Evolutionary conservation across 2,329 filamentous ascomycete species (phyloP), one percentile per base, ranked within the genome.

Genomic region (Trichoderma atroviride): DNA sequence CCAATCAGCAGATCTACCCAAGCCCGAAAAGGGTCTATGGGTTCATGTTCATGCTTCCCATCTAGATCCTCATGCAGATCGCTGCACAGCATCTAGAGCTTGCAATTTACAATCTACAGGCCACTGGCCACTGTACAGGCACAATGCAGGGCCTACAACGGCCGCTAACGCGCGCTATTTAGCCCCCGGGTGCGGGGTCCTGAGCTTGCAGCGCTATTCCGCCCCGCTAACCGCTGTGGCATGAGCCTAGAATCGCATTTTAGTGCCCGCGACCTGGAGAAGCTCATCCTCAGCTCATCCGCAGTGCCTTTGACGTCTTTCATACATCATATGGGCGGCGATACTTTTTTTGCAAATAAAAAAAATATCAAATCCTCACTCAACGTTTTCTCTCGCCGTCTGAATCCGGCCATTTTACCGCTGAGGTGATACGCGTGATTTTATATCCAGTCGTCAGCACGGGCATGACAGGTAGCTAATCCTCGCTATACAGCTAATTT

Each of bases 291-390:
- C 40, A 40, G 31, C 64, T 37, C 31, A 31, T 29, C 29, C 19
- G 53, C 2, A 24, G 47, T 27, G 37, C 37, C 50, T 62, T 62
- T 69, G 66, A 69, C 66, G 66, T 69, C 58, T 63, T 62, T 57
- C 59, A 14, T 63, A 69, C 66, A 69, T 69, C 66, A 69, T 64
- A 24, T 27, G 22, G 16, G 50, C 50, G 24, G 61, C 29, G 33
- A 64, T 29, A 14, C 5, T 22, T 55, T 40, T 22, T 55, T 40
- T 9, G 7, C 3, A 19, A 5, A 55, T 3, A 13, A 9, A 19
- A 19, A n/a, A 9, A 29, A 50, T 27, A 2, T n/a, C 19, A 37
- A 10, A 43, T 65, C 27, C 6, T 65, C 62, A 40, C 14, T 24
- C 9, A 33, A 19, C 22, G 14, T 57, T 57, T 57, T 65, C 47